phyloP scores from a whole-genome alignment of 2,329 filamentous ascomycete genomes.

The Trichoderma simmonsii region DNA sequence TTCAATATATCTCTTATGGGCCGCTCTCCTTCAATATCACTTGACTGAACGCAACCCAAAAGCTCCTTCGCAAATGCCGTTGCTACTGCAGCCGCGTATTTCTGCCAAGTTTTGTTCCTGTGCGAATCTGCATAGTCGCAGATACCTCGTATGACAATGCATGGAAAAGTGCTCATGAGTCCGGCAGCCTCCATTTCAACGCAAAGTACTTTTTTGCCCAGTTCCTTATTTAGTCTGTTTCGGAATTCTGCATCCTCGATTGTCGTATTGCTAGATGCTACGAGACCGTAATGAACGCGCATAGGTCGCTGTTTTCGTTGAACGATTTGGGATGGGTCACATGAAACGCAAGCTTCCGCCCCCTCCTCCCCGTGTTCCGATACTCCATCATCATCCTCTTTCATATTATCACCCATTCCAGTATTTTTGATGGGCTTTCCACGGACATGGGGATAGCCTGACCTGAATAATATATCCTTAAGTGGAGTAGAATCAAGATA shows the following conservation, averaged over 20 bases:
- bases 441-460: not conserved
- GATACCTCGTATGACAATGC: constrained; percentile 8
- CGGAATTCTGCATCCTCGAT: not conserved
- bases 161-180: not conserved
- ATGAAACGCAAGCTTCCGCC: no score
- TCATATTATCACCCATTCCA: not conserved
- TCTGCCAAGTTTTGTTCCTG: not conserved
- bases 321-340: not conserved
- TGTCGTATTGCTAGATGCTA: not conserved
- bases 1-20: not conserved
- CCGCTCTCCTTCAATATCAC: not conserved
- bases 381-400: no score
- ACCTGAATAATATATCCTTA: not conserved
- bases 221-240: not conserved
- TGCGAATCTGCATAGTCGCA: constrained; percentile 11
- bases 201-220: not conserved
- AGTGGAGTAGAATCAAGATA: not conserved
- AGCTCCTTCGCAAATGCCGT: constrained; percentile 10
- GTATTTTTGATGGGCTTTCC: rapidly evolving
- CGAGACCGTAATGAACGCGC: not conserved
- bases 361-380: no score
- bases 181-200: constrained; percentile 1
- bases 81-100: not conserved
- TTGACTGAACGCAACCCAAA: not conserved
- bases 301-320: not conserved